Evolutionary conservation across 495 filamentous ascomycete genomes (phyloP).

Genomic region (Echria macrotheca): DNA sequence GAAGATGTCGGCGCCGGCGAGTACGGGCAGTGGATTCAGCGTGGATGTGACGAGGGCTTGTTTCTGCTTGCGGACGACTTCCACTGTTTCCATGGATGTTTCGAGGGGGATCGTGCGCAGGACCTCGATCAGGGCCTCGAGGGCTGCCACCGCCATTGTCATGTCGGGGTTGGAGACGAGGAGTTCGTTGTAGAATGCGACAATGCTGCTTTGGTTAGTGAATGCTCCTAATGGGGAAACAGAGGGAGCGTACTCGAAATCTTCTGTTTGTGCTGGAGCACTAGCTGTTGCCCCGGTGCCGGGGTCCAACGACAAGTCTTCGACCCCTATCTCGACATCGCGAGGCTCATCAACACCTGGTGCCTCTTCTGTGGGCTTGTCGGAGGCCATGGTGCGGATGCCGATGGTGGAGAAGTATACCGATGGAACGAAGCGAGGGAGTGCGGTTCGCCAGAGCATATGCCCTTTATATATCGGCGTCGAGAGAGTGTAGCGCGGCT

Average conservation of each 20-base stretch:
- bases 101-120: constrained; percentile 68
- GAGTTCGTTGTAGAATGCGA: constrained; percentile 47
- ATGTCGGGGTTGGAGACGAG: constrained; percentile 67
- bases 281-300: no score
- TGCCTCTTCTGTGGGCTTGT: constrained; percentile 1
- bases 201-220: constrained; percentile 37
- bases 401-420: constrained; percentile 3
- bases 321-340: no score
- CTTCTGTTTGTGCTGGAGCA: no score
- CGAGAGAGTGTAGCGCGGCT: background rate
- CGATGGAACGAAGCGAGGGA: constrained; percentile 19
- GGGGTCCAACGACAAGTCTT: no score
- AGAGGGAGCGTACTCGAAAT: constrained; percentile 22
- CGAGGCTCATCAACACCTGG: no score
- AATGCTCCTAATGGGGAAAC: background rate
- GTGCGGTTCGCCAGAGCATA: constrained; percentile 23
- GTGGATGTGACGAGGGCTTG: constrained; percentile 64
- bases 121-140: constrained; percentile 83
- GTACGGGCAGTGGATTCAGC: constrained; percentile 82
- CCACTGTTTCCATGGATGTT: constrained; percentile 90
- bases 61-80: constrained; percentile 65
- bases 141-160: constrained; percentile 93
- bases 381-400: constrained; percentile 4
- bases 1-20: constrained; percentile 92
- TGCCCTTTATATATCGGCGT: no score